These are phyloP conservation scores for Boletus speciosus DNA, from an alignment of 768 basidiomycete species.

Conservation along the genomic window DNA sequence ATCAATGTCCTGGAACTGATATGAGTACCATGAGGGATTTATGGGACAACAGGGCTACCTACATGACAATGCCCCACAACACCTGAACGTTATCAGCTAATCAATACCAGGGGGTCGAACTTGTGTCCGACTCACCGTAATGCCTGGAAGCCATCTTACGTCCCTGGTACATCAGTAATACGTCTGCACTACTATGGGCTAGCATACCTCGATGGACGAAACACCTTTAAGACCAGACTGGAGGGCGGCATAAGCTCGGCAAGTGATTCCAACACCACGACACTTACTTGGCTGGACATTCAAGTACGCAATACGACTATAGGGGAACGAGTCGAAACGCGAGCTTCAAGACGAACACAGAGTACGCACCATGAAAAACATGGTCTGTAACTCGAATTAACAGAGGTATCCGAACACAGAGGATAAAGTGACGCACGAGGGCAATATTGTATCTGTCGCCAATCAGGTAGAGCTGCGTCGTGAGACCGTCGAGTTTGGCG, in stretches of 20 bases:
- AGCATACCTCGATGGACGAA: conserved; percentile 58
- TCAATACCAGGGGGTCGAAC: neutral
- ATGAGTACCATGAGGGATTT: neutral
- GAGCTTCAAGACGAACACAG: neutral
- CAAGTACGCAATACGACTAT: conserved; percentile 41
- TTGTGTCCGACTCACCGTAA: conserved; percentile 43
- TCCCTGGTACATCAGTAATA: conserved; percentile 11
- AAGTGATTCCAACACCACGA: neutral
- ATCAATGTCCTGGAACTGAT: conserved; percentile 47
- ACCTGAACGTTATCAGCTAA: conserved; percentile 36
- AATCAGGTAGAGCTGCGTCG: conserved; percentile 50
- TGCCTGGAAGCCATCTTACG: conserved; percentile 57
- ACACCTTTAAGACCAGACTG: conserved; percentile 49
- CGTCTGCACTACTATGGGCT: neutral
- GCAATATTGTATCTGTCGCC: conserved; percentile 65
- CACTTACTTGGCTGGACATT: conserved; percentile 64
- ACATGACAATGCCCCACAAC: conserved; percentile 65
- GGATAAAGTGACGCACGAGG: conserved; percentile 37
- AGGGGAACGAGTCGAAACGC: neutral
- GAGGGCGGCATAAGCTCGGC: neutral
- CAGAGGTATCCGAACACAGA: neutral
- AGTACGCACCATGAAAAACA: conserved; percentile 64
- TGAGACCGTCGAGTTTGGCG: conserved; percentile 62
- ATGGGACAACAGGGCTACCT: conserved; percentile 3
- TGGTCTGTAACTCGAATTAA: conserved; percentile 42